Conservation (phyloP, 768 basidiomycete genomes). For the Rhodosporidiobolus sp. region DNA sequence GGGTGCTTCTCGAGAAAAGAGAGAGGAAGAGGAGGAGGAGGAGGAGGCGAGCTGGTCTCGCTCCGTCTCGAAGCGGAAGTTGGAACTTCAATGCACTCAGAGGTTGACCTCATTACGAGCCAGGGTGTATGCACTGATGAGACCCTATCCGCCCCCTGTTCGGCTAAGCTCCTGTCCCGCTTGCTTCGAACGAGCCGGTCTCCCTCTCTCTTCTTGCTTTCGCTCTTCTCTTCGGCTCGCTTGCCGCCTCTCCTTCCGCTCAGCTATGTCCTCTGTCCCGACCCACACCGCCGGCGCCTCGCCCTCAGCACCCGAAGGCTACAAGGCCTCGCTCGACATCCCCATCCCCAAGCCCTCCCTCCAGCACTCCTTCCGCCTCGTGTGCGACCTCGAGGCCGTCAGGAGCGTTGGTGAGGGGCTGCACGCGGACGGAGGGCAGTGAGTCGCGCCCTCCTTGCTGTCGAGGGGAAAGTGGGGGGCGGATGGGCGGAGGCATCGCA, state of each 20-base stretch:
- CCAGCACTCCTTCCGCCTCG: slow-evolving; percentile 23
- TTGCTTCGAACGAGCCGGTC: background rate
- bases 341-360: slow-evolving; percentile 14
- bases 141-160: no score
- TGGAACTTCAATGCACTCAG: no score
- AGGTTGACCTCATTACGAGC: no score
- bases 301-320: background rate
- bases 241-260: no score
- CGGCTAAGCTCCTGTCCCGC: background rate
- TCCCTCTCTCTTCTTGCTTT: background rate
- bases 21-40: no score
- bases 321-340: background rate
- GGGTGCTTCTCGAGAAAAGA: background rate
- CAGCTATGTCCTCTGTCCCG: background rate
- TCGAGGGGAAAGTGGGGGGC: background rate
- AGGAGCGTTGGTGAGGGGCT: slow-evolving; percentile 26
- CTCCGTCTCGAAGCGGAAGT: no score
- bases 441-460: background rate
- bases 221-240: no score
- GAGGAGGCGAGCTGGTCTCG: background rate
- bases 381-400: slow-evolving; percentile 32
- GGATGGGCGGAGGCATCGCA: background rate
- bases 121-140: no score
- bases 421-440: slow-evolving; percentile 28
- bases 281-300: background rate